Base-by-base conservation (phyloP, 768 basidiomycete species). In the Hysterangium stoloniferum region DNA sequence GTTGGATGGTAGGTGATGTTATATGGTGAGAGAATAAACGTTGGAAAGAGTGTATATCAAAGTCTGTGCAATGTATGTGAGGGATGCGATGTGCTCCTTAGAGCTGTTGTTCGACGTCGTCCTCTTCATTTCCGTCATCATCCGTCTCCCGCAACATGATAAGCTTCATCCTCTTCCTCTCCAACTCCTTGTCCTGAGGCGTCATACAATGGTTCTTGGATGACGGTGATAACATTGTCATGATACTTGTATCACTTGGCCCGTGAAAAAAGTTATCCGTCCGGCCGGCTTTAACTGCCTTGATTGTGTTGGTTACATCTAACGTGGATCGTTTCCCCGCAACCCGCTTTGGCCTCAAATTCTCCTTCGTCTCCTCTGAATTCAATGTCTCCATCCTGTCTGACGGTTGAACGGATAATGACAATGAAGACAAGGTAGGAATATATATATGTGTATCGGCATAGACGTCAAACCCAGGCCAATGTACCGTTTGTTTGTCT, bases 381-480 rank as follows among this genome's bases (percentile, higher is more conserved):
- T 68, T 66, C 24, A 60, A 53, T 42, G 50, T 51, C 11, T 35
- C 52, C 46, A 27, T 53, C 43, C 31, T 15, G 38, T 28, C 43
- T 29, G 48, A 9, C 19, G 36, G 6, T 49, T 15, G 32, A 36
- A 17, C 15, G 20, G 24, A 7, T 22, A 38, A 12, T 20, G 48
- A 34, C n/a, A n/a, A n/a, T n/a, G 29, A 53, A 19, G 45, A 20
- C 22, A 25, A 4, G 17, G 51, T 33, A 31, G 55, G 52, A 13
- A 45, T 34, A 38, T 11, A 31, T 29, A 57, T 59, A 52, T 61
- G 58, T 9, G 40, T 47, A 38, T 84, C 82, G 58, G 66, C 74
- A 58, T 74, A 73, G 37, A 84, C 73, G 33, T 67, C 63, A 57
- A 85, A 85, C 13, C 83, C 82, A 11, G 84, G 84, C 61, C 82